A percentile compares a stretch with the other conserved stretches of the same genome.
Conservation (phyloP, 2,329 filamentous ascomycete species). For the Thielaviopsis punctulata region DNA sequence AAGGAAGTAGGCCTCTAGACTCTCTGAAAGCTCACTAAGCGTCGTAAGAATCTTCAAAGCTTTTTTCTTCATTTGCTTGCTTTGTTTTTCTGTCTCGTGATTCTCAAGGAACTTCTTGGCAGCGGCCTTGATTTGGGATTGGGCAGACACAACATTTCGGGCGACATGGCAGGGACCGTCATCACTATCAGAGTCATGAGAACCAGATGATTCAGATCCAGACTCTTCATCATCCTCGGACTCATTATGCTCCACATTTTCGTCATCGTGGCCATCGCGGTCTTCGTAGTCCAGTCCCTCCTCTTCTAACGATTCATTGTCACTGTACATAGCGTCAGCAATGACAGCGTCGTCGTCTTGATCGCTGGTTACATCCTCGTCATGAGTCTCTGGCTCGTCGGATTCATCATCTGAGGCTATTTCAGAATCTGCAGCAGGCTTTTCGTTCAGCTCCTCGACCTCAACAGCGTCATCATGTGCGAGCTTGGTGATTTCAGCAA, state of each 20-base stretch:
- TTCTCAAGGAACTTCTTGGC: constrained; percentile 71
- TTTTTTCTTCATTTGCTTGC: constrained; percentile 59
- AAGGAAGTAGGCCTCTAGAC: constrained; percentile 57
- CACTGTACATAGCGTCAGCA: neutral
- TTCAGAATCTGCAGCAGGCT: constrained; percentile 12
- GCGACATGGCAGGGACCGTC: constrained; percentile 22
- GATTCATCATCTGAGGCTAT: constrained; percentile 12
- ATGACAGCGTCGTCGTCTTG: constrained; percentile 12
- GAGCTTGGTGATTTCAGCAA: constrained; percentile 74
- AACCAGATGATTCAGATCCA: constrained; percentile 34
- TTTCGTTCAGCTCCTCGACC: constrained; percentile 16
- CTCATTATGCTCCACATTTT: constrained; percentile 22
- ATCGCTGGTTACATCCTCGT: constrained; percentile 14
- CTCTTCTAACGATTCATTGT: constrained; percentile 1
- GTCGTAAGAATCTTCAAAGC: constrained; percentile 58
- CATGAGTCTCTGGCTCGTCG: constrained; percentile 11
- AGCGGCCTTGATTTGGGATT: constrained; percentile 55
- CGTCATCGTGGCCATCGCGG: constrained; percentile 18
- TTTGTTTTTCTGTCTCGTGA: constrained; percentile 61
- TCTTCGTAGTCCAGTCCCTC: neutral
- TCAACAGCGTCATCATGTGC: constrained; percentile 25
- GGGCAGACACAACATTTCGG: constrained; percentile 33
- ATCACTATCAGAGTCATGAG: constrained; percentile 42
- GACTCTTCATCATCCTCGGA: constrained; percentile 37
- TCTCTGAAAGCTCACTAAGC: constrained; percentile 51